Evolutionary conservation across 2,329 filamentous ascomycete genomes (phyloP), one percentile per base, ranked within the genome.

Genomic region (Aspergillus uvarum): DNA sequence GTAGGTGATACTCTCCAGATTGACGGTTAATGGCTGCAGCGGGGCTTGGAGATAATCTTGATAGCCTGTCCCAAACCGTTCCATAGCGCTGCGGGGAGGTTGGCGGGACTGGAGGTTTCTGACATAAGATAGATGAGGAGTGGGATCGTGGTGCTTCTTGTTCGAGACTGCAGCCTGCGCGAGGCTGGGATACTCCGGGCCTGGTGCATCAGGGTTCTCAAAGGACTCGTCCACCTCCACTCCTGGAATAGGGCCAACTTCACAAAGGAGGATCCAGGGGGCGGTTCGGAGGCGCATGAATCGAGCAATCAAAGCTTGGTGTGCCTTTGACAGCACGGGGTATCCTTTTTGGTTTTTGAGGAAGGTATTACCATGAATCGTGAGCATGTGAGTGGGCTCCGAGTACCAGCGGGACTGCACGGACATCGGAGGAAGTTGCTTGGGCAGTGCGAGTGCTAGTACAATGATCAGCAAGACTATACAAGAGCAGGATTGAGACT

Each of bases 21-120:
- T 99, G 75, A 99, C 95, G 0, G 94, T 94, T 14, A 99, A 82
- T 0, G 95, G 95, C 74, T 99, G 96, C 47, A 99, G 81, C 2
- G 95, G 95, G 2, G 93, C 93, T 75, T 99, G 95, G 11, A 99
- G 82, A 82, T 95, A 99, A 75, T 99, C 95, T 71, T 99, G 96
- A 67, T 90, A 91, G 2, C 88, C 88, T 21, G 85, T 80, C 14
- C 87, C 87, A 67, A 90, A 90, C 32, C 82, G 81, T 71, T 91
- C 88, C 55, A 91, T 82, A 4, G 81, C 77, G 21, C 83, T 83
- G 47, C 83, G 81, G 2, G 87, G 81, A 8, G 89, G 87, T 71
- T 98, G 94, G 60, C 90, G 90, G 51, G 87, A 84, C 74, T 98
- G 92, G 1, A 99, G 80, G 76, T 95, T 89, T 64, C 89, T 85